These are phyloP conservation scores for Albugo candida DNA, from an alignment of 352 stramenopile genomes.

Conservation along the genomic window DNA sequence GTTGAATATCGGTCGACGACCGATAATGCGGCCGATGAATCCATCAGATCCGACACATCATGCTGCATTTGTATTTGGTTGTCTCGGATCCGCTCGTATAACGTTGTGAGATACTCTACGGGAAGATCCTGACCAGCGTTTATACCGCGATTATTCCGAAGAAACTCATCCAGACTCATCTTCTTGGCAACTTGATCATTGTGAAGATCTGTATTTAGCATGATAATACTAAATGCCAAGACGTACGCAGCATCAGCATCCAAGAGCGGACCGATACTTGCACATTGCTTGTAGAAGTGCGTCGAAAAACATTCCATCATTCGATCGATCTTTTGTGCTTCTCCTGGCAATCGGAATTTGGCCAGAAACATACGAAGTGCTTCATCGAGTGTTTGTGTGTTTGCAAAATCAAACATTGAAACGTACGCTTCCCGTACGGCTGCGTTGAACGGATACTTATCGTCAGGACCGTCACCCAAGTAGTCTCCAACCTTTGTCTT, in stretches of 20 bases:
- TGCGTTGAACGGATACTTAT: slow-evolving; percentile 94
- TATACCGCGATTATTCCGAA: slow-evolving; percentile 76
- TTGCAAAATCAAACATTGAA: slow-evolving; percentile 89
- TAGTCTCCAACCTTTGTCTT: slow-evolving; percentile 94
- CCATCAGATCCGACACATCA: slow-evolving; percentile 67
- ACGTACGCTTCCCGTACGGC: slow-evolving; percentile 67
- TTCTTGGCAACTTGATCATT: slow-evolving; percentile 80
- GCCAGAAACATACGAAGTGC: slow-evolving; percentile 86
- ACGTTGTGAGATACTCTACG: slow-evolving; percentile 33
- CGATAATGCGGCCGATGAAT: slow-evolving; percentile 17
- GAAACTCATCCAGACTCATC: slow-evolving; percentile 75
- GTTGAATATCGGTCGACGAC: slow-evolving; percentile 72
- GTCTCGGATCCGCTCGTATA: slow-evolving; percentile 68
- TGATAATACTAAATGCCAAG: slow-evolving; percentile 97
- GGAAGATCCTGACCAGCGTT: slow-evolving; percentile 64
- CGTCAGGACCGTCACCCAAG: slow-evolving; percentile 84
- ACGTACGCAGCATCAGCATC: slow-evolving; percentile 90
- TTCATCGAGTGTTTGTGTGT: slow-evolving; percentile 70
- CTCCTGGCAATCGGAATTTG: slow-evolving; percentile 91
- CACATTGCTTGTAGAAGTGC: slow-evolving; percentile 73
- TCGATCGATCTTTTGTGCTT: slow-evolving; percentile 97
- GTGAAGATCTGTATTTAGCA: slow-evolving; percentile 99
- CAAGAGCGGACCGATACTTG: slow-evolving; percentile 28
- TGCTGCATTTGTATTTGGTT: slow-evolving; percentile 81
- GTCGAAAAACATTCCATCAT: slow-evolving; percentile 94